Base-by-base conservation (phyloP, 2,329 filamentous ascomycete species). In the Diplodia mutila region DNA sequence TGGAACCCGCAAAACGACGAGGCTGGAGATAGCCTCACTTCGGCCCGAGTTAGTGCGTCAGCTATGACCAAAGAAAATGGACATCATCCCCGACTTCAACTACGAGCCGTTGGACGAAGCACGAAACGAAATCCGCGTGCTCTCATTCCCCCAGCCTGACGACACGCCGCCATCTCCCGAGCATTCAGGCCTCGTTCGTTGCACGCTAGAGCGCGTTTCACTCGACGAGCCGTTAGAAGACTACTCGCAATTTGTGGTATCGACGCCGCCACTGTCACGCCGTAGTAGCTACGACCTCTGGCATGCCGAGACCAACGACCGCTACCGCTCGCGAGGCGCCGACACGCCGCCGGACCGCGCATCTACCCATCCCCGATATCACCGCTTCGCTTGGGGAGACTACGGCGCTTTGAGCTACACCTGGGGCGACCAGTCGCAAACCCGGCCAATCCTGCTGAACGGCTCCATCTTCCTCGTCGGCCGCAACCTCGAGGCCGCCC, bases 371-470 rank as follows among this genome's bases (percentile, higher is more conserved):
- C 32, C 53, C 4, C 53, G 53, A 11, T 57, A 61, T 27, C 51
- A 48, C 25, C 53, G 65, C 27, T 67, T 61, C 29, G 21, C 34
- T 1, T 67, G 65, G 65, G 65, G 65, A 8, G 54, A 67, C 54
- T 67, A 42, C 46, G 65, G 49, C 48, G 54, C 65, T 6, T 27
- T 61, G 14, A 61, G 53, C 46, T 67, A 67, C 65, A 67, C 39
- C 21, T 67, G 54, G 53, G 65, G 65, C 11, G 27, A 48, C 23
- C 37, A 39, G 25, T 48, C 25, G 32, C 25, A 27, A 16, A 46
- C 37, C 12, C n/a, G 34, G 29, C 39, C 55, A 7, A 48, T 51
- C 34, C 27, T 46, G 23, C 18, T 67, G 39, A 61, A 67, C 32
- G 42, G n/a, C 32, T 2, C 14, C 14, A 1, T 67, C 25, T 34